phyloP scores from a whole-genome alignment of 768 basidiomycete species.

The Sutorius australiensis region DNA sequence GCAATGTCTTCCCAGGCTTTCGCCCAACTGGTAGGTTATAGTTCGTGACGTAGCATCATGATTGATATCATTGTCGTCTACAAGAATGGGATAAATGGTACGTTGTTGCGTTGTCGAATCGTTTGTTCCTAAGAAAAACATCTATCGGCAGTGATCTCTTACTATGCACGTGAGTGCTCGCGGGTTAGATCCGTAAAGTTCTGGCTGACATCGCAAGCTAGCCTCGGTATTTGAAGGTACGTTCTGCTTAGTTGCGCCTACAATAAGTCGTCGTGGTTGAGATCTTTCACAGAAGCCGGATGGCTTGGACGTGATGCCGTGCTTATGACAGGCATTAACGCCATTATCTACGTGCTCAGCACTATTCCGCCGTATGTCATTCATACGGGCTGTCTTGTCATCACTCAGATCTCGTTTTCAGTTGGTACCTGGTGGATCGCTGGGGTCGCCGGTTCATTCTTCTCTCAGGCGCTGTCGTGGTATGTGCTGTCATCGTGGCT shows the following conservation, averaged over 20 bases:
- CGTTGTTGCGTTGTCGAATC: slow-evolving; percentile 14
- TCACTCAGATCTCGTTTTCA: slow-evolving; percentile 28
- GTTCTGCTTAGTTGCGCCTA: slow-evolving; percentile 3
- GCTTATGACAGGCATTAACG: slow-evolving; percentile 94
- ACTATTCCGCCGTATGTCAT: slow-evolving; percentile 79
- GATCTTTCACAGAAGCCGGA: slow-evolving; percentile 66
- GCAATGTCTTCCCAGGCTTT: slow-evolving; percentile 97
- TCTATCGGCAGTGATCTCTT: slow-evolving; percentile 72
- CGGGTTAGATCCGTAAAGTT: background rate
- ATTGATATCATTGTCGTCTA: slow-evolving; percentile 1
- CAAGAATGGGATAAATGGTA: slow-evolving; percentile 94
- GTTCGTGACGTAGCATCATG: background rate
- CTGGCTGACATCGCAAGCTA: slow-evolving; percentile 28
- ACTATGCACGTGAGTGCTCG: slow-evolving; percentile 76
- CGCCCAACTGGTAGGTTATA: slow-evolving; percentile 75
- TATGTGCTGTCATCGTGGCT: slow-evolving; percentile 34
- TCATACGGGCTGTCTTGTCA: background rate
- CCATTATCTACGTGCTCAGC: slow-evolving; percentile 72
- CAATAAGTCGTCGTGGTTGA: slow-evolving; percentile 2
- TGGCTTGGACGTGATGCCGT: slow-evolving; percentile 94
- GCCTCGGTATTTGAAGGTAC: slow-evolving; percentile 89
- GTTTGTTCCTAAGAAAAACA: slow-evolving; percentile 5
- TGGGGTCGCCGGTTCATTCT: slow-evolving; percentile 88
- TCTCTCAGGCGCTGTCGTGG: slow-evolving; percentile 77
- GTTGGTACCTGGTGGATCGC: slow-evolving; percentile 92